A percentile compares a stretch with the other conserved stretches of the same genome.
These are phyloP conservation scores for Selenicereus undatus DNA, from an alignment of 148 eudicot genomes.

Conservation along the genomic window DNA sequence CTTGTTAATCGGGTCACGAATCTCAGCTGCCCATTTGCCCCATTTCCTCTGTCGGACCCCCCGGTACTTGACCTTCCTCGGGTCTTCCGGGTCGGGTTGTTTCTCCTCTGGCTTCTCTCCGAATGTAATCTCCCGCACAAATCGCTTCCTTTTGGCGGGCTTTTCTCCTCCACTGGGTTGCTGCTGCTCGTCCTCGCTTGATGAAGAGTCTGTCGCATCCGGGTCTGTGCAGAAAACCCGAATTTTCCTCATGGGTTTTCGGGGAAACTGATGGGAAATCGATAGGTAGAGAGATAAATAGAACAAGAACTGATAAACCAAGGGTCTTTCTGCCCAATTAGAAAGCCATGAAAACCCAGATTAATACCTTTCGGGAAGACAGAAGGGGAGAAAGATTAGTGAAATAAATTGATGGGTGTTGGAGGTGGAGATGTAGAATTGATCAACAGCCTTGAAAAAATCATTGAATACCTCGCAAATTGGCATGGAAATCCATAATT, in stretches of 20 bases:
- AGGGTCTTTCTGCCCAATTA: too few relatives aligned
- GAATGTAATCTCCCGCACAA: conserved; percentile 24
- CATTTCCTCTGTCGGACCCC: conserved; percentile 34
- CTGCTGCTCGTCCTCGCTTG: conserved; percentile 33
- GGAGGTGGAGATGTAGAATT: background rate
- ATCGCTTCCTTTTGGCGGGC: conserved; percentile 19
- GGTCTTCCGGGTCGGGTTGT: background rate
- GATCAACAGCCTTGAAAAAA: background rate
- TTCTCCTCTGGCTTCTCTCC: background rate
- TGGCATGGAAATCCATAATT: background rate
- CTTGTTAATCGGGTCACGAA: conserved; percentile 29
- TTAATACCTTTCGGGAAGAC: too few relatives aligned
- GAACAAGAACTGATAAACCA: background rate
- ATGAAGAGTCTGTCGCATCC: conserved; percentile 58
- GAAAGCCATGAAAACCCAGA: too few relatives aligned
- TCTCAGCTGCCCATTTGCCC: conserved; percentile 40
- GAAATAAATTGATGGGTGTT: background rate
- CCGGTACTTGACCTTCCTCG: conserved; percentile 18
- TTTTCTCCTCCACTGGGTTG: background rate
- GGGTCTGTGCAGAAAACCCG: conserved; percentile 49
- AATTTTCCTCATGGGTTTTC: conserved; percentile 34
- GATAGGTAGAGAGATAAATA: background rate
- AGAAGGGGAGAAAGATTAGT: too few relatives aligned
- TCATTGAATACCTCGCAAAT: background rate
- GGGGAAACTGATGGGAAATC: background rate